A percentile compares a stretch with the other conserved stretches of the same genome.
phyloP scores from a whole-genome alignment of 768 basidiomycete species.

The Harrya chromipes region DNA sequence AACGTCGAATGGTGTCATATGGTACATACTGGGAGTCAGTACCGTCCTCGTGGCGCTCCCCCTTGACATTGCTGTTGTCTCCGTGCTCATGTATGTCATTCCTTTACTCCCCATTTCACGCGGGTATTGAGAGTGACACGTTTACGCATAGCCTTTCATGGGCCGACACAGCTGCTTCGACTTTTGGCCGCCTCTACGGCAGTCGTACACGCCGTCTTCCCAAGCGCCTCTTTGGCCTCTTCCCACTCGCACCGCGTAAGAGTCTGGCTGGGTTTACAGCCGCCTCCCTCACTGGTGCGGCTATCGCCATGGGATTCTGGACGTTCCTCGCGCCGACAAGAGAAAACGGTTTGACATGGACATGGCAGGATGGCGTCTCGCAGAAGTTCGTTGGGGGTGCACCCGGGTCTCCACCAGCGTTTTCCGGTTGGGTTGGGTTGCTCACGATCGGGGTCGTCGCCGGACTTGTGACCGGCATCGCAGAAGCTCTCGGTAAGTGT shows the following conservation, averaged over 20 bases:
- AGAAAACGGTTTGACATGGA: slow-evolving; percentile 47
- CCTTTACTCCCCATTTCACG: neutral
- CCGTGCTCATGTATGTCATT: slow-evolving; percentile 78
- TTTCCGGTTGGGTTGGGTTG: slow-evolving; percentile 44
- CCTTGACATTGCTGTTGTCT: slow-evolving; percentile 83
- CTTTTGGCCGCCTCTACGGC: slow-evolving; percentile 84
- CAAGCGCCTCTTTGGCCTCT: slow-evolving; percentile 37
- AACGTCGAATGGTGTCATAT: slow-evolving; percentile 81
- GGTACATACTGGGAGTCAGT: slow-evolving; percentile 85
- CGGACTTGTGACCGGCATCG: slow-evolving; percentile 77
- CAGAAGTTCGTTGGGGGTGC: slow-evolving; percentile 21
- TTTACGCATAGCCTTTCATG: slow-evolving; percentile 69
- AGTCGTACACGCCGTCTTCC: slow-evolving; percentile 63
- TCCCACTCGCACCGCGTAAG: slow-evolving; percentile 80
- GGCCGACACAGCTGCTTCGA: slow-evolving; percentile 95
- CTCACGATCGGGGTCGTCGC: slow-evolving; percentile 56
- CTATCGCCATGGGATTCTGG: slow-evolving; percentile 73
- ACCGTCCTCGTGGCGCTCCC: slow-evolving; percentile 75
- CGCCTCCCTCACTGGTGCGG: slow-evolving; percentile 67
- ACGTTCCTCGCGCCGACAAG: slow-evolving; percentile 51
- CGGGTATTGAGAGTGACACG: neutral
- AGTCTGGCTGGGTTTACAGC: slow-evolving; percentile 83
- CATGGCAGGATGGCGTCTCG: slow-evolving; percentile 50
- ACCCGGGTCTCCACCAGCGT: neutral
- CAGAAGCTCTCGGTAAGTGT: slow-evolving; percentile 83